phyloP scores from a whole-genome alignment of 2,329 filamentous ascomycete genomes.

The Lachnellula willkommii region DNA sequence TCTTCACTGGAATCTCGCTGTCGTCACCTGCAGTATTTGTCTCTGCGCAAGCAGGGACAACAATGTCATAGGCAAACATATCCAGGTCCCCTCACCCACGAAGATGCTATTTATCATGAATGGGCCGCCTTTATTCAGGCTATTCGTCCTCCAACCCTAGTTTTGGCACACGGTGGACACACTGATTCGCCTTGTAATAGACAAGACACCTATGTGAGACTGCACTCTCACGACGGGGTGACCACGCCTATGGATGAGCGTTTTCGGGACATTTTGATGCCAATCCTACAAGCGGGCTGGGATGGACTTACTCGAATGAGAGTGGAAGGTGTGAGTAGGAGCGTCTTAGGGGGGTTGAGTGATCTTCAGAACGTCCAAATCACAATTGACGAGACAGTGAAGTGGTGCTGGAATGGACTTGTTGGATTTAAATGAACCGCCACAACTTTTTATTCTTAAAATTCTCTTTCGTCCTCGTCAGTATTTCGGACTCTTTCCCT shows the following conservation, averaged over 20 bases:
- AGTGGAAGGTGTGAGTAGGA: neutral
- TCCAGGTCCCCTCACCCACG: neutral
- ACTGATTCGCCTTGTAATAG: neutral
- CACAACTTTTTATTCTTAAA: too few species aligned
- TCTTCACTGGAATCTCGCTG: neutral
- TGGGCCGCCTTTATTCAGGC: neutral
- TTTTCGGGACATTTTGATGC: neutral
- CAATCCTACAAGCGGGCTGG: neutral
- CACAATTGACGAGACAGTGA: neutral
- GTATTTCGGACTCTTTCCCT: too few species aligned
- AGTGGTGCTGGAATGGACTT: neutral
- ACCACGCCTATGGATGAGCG: neutral
- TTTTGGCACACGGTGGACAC: neutral
- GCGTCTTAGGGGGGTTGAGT: neutral
- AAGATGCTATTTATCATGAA: neutral
- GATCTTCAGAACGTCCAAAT: too few species aligned
- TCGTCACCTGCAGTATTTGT: neutral
- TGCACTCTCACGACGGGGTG: neutral
- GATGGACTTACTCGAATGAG: neutral
- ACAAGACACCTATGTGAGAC: neutral
- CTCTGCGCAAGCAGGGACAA: neutral
- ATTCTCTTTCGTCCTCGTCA: too few species aligned
- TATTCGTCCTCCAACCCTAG: neutral
- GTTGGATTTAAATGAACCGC: too few species aligned
- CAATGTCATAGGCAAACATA: neutral